phyloP scores from a whole-genome alignment of 495 filamentous ascomycete genomes.

The Penicillium crystallinum region DNA sequence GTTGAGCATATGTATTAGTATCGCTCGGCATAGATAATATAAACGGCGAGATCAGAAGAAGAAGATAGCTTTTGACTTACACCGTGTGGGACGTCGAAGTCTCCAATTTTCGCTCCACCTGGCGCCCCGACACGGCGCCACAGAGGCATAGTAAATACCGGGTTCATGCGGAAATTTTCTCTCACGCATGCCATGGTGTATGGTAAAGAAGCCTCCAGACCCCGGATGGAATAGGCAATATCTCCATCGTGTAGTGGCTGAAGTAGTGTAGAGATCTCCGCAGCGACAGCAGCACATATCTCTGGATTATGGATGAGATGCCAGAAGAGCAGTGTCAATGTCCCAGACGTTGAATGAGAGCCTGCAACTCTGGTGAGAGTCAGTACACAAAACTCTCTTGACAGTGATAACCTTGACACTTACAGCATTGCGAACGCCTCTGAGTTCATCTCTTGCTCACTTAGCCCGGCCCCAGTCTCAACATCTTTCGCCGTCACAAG shows the following conservation, averaged over 20 bases:
- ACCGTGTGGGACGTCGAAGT: neutral
- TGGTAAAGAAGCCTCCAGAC: neutral
- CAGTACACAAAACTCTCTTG: neutral
- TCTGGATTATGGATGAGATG: neutral
- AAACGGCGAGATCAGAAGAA: neutral
- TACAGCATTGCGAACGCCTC: neutral
- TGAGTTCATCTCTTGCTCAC: neutral
- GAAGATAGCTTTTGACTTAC: neutral
- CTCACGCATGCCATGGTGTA: neutral
- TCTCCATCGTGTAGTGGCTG: neutral
- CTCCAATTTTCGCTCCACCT: neutral
- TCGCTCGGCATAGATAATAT: neutral
- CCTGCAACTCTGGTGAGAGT: neutral
- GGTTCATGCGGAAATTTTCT: neutral
- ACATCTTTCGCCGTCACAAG: neutral
- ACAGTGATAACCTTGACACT: neutral
- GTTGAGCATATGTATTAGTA: neutral
- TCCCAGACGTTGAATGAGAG: neutral
- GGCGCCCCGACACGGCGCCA: neutral
- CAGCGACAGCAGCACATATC: neutral
- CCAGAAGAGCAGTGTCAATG: neutral
- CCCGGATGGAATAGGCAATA: neutral
- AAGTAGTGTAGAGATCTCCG: neutral
- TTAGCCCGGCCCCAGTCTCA: neutral
- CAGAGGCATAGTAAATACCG: neutral